phyloP scores from a whole-genome alignment of 2,329 filamentous ascomycete genomes.

The Ampelomyces quisqualis region DNA sequence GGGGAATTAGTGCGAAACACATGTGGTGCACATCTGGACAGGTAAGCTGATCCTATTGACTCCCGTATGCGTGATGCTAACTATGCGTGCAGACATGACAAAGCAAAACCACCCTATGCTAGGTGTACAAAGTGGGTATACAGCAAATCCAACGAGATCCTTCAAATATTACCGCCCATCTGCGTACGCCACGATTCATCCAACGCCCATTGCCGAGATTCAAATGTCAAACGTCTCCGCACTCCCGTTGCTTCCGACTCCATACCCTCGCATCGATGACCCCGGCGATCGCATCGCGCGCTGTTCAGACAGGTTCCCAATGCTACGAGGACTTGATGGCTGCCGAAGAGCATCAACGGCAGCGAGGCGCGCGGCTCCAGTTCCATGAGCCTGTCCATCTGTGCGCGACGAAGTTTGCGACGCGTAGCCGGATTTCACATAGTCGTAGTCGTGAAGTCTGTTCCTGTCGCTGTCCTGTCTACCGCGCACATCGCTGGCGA shows the following conservation, averaged over 20 bases:
- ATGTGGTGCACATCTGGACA: neutral
- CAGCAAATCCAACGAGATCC: conserved; percentile 12
- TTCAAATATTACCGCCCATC: conserved; percentile 1
- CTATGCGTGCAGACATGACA: too few species aligned
- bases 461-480: conserved; percentile 5
- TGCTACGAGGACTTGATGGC: conserved; percentile 9
- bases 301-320: conserved; percentile 10
- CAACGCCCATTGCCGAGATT: neutral
- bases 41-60: too few species aligned
- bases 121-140: conserved; percentile 18
- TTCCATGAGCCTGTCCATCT: conserved; percentile 1
- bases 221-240: conserved; percentile 20
- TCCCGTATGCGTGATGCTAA: neutral
- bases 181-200: neutral
- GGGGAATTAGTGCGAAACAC: neutral
- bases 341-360: conserved; percentile 10
- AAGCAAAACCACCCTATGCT: conserved; percentile 1
- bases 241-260: conserved; percentile 9
- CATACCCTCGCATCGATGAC: conserved; percentile 12
- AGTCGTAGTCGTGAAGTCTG: conserved; percentile 13
- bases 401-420: conserved; percentile 2
- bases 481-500: conserved; percentile 28
- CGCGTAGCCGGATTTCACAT: conserved; percentile 4
- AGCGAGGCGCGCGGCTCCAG: conserved; percentile 7
- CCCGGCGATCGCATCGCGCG: conserved; percentile 11